Conservation (phyloP, 2,329 filamentous ascomycete species). For the Fonsecaea erecta region DNA sequence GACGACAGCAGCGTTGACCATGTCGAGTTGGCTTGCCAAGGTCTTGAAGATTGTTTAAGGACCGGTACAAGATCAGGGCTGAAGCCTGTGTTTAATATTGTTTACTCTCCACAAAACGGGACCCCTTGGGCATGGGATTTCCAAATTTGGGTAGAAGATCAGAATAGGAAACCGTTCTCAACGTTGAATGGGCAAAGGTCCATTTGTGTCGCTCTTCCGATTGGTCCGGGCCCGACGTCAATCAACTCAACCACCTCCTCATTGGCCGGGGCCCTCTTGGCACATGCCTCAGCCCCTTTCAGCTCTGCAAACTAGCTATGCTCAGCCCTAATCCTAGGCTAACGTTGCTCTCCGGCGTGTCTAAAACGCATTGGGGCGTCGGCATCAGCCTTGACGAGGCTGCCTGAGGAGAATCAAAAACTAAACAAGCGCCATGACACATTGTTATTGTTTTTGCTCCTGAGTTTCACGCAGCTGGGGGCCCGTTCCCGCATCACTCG, state of each 20-base stretch:
- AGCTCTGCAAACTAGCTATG: not conserved
- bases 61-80: not conserved
- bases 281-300: not conserved
- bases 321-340: not conserved
- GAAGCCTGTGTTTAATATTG: not conserved
- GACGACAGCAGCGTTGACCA: constrained; percentile 41
- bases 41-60: constrained; percentile 18
- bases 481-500: not conserved
- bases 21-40: constrained; percentile 11
- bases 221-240: not conserved
- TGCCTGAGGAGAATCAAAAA: not conserved
- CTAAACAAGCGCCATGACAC: not conserved
- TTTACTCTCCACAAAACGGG: no score
- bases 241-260: not conserved
- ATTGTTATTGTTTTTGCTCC: not conserved
- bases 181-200: not conserved
- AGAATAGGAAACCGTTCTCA: not conserved
- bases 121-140: not conserved
- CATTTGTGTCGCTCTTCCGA: not conserved
- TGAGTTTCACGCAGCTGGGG: not conserved
- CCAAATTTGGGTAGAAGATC: not conserved
- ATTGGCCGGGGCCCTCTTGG: not conserved
- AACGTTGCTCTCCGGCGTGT: not conserved
- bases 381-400: not conserved
- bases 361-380: not conserved